Evolutionary conservation across 148 eudicot species (phyloP).

Genomic region (Nyssa sinensis): DNA sequence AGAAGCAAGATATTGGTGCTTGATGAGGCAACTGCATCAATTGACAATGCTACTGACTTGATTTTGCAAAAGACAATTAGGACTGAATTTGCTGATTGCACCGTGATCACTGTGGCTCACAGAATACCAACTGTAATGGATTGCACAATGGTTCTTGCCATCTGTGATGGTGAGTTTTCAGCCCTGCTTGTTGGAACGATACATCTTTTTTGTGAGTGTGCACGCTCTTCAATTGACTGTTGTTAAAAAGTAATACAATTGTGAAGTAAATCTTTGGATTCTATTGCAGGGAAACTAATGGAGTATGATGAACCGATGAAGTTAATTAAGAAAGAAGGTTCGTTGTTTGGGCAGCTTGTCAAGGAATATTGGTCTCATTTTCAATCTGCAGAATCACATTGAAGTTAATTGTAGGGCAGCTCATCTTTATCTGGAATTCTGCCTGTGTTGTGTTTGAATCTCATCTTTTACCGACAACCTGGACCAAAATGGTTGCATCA

Average conservation of each 20-base stretch:
- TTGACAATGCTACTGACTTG: conserved; percentile 70
- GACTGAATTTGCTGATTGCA: conserved; percentile 63
- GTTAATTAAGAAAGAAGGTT: conserved; percentile 63
- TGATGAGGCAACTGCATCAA: conserved; percentile 84
- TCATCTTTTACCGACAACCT: neutral
- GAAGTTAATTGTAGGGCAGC: conserved; percentile 4
- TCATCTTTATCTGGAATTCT: no score
- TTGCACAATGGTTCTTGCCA: conserved; percentile 67
- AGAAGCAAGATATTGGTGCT: conserved; percentile 70
- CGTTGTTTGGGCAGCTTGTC: conserved; percentile 68
- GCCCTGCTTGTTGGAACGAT: neutral
- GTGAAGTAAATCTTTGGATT: neutral
- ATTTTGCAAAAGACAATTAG: conserved; percentile 67
- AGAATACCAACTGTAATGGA: conserved; percentile 84
- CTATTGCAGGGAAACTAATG: conserved; percentile 48
- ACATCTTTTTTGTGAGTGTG: no score
- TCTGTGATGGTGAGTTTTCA: conserved; percentile 62
- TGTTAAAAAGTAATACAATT: neutral
- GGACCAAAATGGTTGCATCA: no score
- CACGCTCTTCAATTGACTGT: no score
- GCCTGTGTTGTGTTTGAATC: neutral
- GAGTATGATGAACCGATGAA: conserved; percentile 76
- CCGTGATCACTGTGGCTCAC: conserved; percentile 83
- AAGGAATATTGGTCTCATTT: conserved; percentile 82
- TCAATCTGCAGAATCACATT: conserved; percentile 49